Evolutionary conservation across 768 basidiomycete species (phyloP).

Genomic region (Rhodocollybia butyracea): DNA sequence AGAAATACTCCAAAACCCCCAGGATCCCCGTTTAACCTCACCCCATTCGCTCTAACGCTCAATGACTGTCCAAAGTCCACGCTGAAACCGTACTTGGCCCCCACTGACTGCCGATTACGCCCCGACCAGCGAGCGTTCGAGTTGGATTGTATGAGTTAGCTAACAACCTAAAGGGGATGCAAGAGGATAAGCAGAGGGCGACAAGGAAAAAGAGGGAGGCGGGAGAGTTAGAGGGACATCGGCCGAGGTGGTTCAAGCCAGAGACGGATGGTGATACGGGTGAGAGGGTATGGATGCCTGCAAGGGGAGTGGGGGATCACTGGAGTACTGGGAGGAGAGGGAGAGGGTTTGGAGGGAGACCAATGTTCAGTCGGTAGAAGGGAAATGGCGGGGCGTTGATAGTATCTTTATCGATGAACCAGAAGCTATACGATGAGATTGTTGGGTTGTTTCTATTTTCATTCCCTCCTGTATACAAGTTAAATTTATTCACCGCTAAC

Average conservation of each 20-base stretch:
- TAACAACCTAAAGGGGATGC: slow-evolving; percentile 72
- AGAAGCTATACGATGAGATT: too few relatives aligned
- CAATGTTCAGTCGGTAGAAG: background rate
- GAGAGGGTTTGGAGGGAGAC: slow-evolving; percentile 54
- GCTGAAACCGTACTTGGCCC: slow-evolving; percentile 69
- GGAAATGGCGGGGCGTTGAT: slow-evolving; percentile 68
- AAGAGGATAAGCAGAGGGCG: slow-evolving; percentile 80
- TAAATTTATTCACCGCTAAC: too few relatives aligned
- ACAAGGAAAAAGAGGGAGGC: slow-evolving; percentile 75
- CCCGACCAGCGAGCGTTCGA: slow-evolving; percentile 97
- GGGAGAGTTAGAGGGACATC: slow-evolving; percentile 67
- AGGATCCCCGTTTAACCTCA: slow-evolving; percentile 88
- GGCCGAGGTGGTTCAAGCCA: slow-evolving; percentile 84
- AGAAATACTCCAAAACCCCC: slow-evolving; percentile 81
- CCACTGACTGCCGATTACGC: slow-evolving; percentile 89
- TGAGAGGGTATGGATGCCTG: slow-evolving; percentile 84
- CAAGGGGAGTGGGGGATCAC: slow-evolving; percentile 35
- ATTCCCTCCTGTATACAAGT: too few relatives aligned
- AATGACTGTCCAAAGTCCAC: slow-evolving; percentile 80
- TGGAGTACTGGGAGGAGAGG: slow-evolving; percentile 87
- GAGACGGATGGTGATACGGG: slow-evolving; percentile 86
- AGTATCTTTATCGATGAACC: slow-evolving; percentile 77
- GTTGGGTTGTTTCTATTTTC: too few relatives aligned
- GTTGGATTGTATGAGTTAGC: slow-evolving; percentile 76
- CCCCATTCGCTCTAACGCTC: slow-evolving; percentile 89